Evolutionary conservation across 805 yeast genomes (phyloP), one percentile per base, ranked within the genome.

Genomic region (Cyberlindnera xylosilytica): DNA sequence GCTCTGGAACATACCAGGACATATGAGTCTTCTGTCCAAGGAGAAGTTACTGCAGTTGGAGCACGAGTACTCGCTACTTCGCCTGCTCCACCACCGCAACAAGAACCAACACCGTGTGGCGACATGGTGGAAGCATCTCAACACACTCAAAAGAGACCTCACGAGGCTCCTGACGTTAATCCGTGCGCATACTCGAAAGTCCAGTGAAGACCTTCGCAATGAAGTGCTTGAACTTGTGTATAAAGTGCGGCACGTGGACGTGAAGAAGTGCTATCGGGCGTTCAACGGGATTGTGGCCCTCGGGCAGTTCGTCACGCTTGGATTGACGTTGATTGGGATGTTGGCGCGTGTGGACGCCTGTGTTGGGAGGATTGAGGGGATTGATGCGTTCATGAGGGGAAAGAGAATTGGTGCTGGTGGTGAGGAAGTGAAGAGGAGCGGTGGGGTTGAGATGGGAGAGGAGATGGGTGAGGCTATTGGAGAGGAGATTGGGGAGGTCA

Each of bases 251-350:
- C 48, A 47, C 17, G 63, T 69, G 44, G 52, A 68, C 3, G 53
- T 79, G 1, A 73, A 72, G 6, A 63, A 64, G 23, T 76, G 83
- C 22, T 82, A 76, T 59, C 72, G 75, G 44, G 73, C 76, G 11
- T 83, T 86, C 54, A 81, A 83, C 59, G 74, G 81, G 1, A 72
- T 88, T 1, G 69, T 88, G 7, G 80, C 83, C 1, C 69, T 81
- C 45, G 95, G 90, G 0, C 95, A 89, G 56, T 88, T 84, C 54
- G 70, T 87, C 6, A 74, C 81, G 2, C 58, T 88, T 11, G 96
- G 95, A 2, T 71, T 88, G 48, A 76, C 84, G 0, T 60, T 87
- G 30, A 54, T 87, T 4, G 95, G 85, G 0, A 39, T 66, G 16
- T 51, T 78, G 29, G 72, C 84, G 2, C 69, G 72, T 39, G 52